Conservation (phyloP, 169 alveolate genomes). For the Plasmodium sp. region DNA sequence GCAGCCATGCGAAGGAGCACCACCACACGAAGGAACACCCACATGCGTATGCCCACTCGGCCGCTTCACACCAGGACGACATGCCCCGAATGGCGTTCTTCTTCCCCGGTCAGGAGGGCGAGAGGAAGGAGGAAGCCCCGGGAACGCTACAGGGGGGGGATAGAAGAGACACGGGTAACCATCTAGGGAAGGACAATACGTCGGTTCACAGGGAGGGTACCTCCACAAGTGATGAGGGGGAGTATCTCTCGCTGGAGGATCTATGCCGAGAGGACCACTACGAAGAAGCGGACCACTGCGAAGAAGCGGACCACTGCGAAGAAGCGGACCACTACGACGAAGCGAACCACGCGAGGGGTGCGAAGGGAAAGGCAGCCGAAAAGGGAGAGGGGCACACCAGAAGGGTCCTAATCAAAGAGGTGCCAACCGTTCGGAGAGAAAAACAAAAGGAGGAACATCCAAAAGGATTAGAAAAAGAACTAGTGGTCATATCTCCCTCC, state of each 20-base stretch:
- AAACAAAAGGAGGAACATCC: neutral
- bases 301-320: neutral
- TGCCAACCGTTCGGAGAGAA: neutral
- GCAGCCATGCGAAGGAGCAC: neutral
- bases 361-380: neutral
- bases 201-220: neutral
- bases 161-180: neutral
- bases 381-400: neutral
- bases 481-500: slow-evolving; percentile 47
- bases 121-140: neutral
- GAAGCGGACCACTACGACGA: neutral
- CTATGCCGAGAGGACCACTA: neutral
- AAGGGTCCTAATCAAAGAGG: slow-evolving; percentile 10
- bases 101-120: neutral
- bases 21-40: neutral
- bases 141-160: neutral
- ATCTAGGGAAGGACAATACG: neutral
- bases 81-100: neutral
- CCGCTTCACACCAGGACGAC: neutral
- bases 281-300: neutral
- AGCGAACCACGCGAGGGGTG: neutral
- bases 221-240: neutral
- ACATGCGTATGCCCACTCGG: neutral
- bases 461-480: slow-evolving; percentile 7
- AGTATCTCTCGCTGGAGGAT: neutral